phyloP scores from a whole-genome alignment of 2,329 filamentous ascomycete species.

The Capronia americana region DNA sequence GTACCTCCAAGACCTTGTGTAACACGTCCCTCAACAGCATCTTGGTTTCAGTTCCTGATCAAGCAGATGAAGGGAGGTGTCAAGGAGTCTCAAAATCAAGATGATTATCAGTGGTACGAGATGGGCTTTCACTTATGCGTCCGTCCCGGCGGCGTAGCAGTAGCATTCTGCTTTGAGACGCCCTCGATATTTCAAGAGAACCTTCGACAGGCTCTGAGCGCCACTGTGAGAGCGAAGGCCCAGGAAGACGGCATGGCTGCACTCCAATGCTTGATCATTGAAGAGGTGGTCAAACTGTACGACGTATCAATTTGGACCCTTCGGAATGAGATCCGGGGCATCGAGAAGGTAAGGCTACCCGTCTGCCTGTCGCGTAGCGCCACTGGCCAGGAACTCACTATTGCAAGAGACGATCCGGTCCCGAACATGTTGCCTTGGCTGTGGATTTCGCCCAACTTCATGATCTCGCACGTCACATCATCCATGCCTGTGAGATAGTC shows the following conservation, averaged over 20 bases:
- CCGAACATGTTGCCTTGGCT: conserved; percentile 24
- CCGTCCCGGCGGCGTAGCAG: conserved; percentile 13
- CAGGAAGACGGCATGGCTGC: conserved; percentile 18
- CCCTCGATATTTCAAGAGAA: conserved; percentile 19
- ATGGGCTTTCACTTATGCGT: conserved; percentile 37
- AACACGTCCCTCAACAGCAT: conserved; percentile 26
- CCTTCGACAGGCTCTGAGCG: conserved; percentile 19
- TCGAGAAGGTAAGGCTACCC: conserved; percentile 42
- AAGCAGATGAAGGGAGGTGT: conserved; percentile 28
- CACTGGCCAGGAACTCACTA: neutral
- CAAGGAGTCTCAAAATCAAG: neutral
- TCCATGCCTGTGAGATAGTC: conserved; percentile 45
- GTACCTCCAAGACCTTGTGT: neutral
- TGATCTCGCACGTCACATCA: conserved; percentile 44
- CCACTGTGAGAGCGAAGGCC: neutral
- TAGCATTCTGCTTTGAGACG: conserved; percentile 31
- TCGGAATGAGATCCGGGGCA: conserved; percentile 42
- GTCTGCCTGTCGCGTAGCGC: neutral
- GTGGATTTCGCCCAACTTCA: conserved; percentile 43
- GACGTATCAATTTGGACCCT: conserved; percentile 43
- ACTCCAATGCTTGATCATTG: conserved; percentile 40
- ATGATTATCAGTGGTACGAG: conserved; percentile 38
- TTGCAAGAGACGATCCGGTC: conserved; percentile 14
- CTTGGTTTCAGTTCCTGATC: conserved; percentile 39
- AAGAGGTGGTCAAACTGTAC: conserved; percentile 39